Evolutionary conservation across 345 rosid genomes (phyloP), one percentile per base, ranked within the genome.

Genomic region (Isatis tinctoria): DNA sequence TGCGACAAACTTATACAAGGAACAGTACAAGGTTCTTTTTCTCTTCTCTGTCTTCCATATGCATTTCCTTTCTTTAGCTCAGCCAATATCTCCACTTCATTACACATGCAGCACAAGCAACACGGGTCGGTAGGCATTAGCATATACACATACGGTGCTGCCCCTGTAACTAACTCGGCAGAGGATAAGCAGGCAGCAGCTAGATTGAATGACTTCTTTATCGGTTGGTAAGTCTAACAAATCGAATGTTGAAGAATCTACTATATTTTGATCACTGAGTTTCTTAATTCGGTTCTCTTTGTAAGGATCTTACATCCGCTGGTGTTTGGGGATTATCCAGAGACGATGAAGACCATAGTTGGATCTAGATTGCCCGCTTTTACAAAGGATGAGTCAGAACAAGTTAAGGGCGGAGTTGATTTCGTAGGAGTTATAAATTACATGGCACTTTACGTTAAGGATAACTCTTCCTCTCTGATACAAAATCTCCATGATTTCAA

Each of bases 391-490:
- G 88, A 91, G 64, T 76, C 88, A 32, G 69, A 76, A 37, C 87
- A 90, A 59, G 69, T 88, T 5, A 89, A 91, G 72, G 96, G 92
- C 8, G 85, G 97, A 9, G 52, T 85, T 14, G 98, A 93, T 79
- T 93, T 93, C 57, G 83, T 93, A 5, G 98, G 98, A 53, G 88
- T 91, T 41, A 93, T 90, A 47, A 89, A 91, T 77, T 93, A 93
- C 74, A 83, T 95, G 27, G 84, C 97, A 8, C 78, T 49, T 40
- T 90, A 90, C 57, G 92, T 88, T 11, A 73, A 60, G 45, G 73
- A 74, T 24, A 85, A 77, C 67, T 41, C 81, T 52, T 62, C 62
- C 35, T 51, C 54, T 51, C 35, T 18, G 43, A 52, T 41, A 39
- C 69, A 24, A 52, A 28, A 1, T 30, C 27, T 40, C 6, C 70